Percentiles rank a stretch among this genome's conserved stretches.
phyloP scores from a whole-genome alignment of 192 early-diverging fungal species.

The Backusella westeae region DNA sequence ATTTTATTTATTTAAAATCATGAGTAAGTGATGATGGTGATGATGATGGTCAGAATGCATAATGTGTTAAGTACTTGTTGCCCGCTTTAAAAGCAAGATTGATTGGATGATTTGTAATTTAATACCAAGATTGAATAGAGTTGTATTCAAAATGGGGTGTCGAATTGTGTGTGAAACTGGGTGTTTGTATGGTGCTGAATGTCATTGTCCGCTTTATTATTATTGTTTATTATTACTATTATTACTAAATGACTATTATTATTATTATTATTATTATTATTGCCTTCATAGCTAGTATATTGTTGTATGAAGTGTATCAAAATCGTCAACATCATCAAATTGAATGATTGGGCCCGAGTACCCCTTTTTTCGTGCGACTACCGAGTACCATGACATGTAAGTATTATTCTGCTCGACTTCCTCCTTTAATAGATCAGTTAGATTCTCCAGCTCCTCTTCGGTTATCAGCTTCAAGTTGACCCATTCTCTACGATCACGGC shows the following conservation, averaged over 20 bases:
- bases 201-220: background rate
- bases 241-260: background rate
- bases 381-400: constrained; percentile 29
- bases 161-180: background rate
- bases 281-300: background rate
- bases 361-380: constrained; percentile 24
- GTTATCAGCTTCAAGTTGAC: constrained; percentile 6
- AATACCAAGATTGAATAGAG: background rate
- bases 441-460: constrained; percentile 12
- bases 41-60: background rate
- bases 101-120: background rate
- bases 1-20: too few species aligned
- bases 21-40: background rate
- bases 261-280: background rate
- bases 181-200: background rate
- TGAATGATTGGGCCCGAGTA: constrained; percentile 25
- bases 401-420: constrained; percentile 17
- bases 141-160: background rate
- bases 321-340: constrained; percentile 27
- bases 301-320: constrained; percentile 10
- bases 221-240: background rate
- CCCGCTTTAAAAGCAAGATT: background rate
- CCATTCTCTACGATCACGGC: constrained; percentile 10
- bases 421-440: background rate
- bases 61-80: background rate